Evolutionary conservation across 768 basidiomycete species (phyloP).

Genomic region (Mycena latifolia): DNA sequence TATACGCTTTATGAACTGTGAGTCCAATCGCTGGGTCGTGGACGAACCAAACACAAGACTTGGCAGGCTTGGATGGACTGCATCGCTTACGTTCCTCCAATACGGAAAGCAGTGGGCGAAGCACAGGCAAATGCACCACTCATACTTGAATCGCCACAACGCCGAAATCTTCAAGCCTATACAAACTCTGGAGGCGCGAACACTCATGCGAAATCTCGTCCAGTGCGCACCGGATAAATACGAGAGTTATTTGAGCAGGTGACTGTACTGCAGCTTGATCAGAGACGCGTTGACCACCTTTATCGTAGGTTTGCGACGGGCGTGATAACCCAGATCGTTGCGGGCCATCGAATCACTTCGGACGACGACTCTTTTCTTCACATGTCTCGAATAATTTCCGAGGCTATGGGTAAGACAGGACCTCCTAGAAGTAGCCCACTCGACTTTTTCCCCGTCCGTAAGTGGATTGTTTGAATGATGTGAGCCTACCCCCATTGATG

Average conservation of each 20-base stretch:
- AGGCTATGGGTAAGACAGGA: slow-evolving; percentile 23
- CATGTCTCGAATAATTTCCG: slow-evolving; percentile 42
- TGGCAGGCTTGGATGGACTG: slow-evolving; percentile 33
- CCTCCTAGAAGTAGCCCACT: slow-evolving; percentile 32
- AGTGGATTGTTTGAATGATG: slow-evolving; percentile 1
- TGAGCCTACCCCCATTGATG: not conserved
- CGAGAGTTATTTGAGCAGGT: not conserved
- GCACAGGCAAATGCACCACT: slow-evolving; percentile 34
- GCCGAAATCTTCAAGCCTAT: slow-evolving; percentile 38
- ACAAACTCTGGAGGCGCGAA: slow-evolving; percentile 44
- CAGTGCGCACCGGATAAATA: slow-evolving; percentile 6
- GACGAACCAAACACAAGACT: no score
- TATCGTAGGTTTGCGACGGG: slow-evolving; percentile 32
- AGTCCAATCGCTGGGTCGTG: not conserved
- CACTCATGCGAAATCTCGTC: slow-evolving; percentile 32
- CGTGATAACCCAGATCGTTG: slow-evolving; percentile 40
- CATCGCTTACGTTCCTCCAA: slow-evolving; percentile 21
- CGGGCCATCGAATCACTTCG: slow-evolving; percentile 47
- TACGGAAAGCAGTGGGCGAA: no score
- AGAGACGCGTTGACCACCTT: not conserved
- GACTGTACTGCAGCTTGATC: not conserved
- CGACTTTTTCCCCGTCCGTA: no score
- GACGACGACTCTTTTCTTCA: slow-evolving; percentile 52
- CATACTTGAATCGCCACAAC: slow-evolving; percentile 35
- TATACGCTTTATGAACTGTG: slow-evolving; percentile 36